Evolutionary conservation across 1,284 basidiomycete genomes (phyloP), one percentile per base, ranked within the genome.

Genomic region (Boletus semigastroideus): DNA sequence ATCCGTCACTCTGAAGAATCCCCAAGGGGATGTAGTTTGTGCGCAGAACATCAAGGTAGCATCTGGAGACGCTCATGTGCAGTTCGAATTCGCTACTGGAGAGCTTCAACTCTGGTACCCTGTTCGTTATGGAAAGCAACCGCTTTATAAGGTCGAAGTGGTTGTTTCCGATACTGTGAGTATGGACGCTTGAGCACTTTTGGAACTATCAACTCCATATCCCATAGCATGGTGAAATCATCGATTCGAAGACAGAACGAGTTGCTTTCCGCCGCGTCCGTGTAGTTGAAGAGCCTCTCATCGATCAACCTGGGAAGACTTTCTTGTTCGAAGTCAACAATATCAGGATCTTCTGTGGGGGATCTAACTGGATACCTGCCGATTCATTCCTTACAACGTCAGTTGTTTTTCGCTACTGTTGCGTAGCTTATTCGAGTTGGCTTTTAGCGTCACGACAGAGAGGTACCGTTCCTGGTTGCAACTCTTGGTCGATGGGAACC

Each of bases 241-340:
- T 85, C 12, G 86, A 87, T 63, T 67, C 67, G 0, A 78, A 73
- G 63, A 70, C 66, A 3, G 72, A 86, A 62, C 84, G 77, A 57
- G 77, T 92, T 46, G 89, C 86, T 5, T 90, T 96, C 73, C 82
- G 93, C 20, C 80, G 88, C 17, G 86, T 79, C 27, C 72, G 78
- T 20, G 71, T 95, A 22, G 78, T 95, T 0, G 86, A 95, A 71
- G 86, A 92, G 30, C 78, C 83, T 37, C 75, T 95, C 4, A 63
- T 81, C 16, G 89, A 83, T 57, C 80, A 89, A 60, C 78, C 81
- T 11, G 92, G 92, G 2, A 78, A 84, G 12, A 84, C 86, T 0
- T 96, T 95, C 77, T 69, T 92, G 36, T 97, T 97, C 67, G 87
- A 93, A 66, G 78, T 96, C 63, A 96, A 96, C 69, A 90, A 90